A percentile compares a stretch with the other conserved stretches of the same genome.
Evolutionary conservation across 305 asterid genomes (phyloP).

Genomic region (Fraxinus nigra): DNA sequence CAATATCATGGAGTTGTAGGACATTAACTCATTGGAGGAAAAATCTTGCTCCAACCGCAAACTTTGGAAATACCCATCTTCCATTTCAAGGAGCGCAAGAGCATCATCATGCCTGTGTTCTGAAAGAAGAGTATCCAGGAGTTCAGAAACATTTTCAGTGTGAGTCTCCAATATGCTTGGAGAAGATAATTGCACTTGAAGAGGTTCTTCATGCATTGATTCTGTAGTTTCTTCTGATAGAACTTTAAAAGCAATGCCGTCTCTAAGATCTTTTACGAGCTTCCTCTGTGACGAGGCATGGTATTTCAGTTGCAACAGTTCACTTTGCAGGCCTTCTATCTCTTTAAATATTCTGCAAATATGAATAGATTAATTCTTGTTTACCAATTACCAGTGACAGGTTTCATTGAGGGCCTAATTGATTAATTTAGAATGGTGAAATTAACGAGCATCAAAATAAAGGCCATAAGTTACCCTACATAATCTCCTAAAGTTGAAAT

Average conservation of each 20-base stretch:
- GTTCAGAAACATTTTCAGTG: slow-evolving; percentile 48
- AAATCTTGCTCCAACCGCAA: slow-evolving; percentile 27
- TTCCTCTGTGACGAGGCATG: slow-evolving; percentile 50
- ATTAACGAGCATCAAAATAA: background rate
- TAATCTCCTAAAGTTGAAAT: background rate
- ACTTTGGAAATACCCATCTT: slow-evolving; percentile 42
- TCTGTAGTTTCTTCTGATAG: slow-evolving; percentile 41
- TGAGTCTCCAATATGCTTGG: slow-evolving; percentile 48
- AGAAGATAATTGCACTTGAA: slow-evolving; percentile 24
- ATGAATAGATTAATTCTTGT: slow-evolving; percentile 12
- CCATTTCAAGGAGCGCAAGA: slow-evolving; percentile 54
- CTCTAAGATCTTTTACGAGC: slow-evolving; percentile 39
- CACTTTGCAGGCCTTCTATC: slow-evolving; percentile 47
- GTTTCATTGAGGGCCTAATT: background rate
- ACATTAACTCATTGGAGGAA: slow-evolving; percentile 39
- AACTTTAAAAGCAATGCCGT: slow-evolving; percentile 26
- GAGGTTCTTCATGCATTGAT: slow-evolving; percentile 35
- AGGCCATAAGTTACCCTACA: background rate
- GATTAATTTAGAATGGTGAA: background rate
- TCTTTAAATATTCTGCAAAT: slow-evolving; percentile 59
- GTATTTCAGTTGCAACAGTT: slow-evolving; percentile 45
- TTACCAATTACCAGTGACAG: background rate
- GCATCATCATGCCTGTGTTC: slow-evolving; percentile 66
- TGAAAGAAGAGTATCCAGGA: slow-evolving; percentile 56
- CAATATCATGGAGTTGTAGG: slow-evolving; percentile 45